Conservation (phyloP, 331 rosid genomes). For the Dryas integrifolia region DNA sequence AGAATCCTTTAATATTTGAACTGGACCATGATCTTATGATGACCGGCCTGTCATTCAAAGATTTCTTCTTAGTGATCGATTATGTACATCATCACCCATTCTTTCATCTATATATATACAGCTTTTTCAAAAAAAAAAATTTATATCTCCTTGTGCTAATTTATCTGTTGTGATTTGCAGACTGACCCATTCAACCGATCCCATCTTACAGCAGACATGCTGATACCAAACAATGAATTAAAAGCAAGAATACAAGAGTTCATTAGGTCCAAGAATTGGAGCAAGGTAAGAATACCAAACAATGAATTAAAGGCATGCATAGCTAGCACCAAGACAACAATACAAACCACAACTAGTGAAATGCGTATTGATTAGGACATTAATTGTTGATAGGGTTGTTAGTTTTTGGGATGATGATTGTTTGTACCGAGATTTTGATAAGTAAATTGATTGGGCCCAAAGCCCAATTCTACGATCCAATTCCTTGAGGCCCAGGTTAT, state of each 20-base stretch:
- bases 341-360: constrained; percentile 67
- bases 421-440: no score
- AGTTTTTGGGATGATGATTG: background rate
- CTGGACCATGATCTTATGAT: background rate
- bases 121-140: no score
- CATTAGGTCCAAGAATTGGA: constrained; percentile 59
- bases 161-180: constrained; percentile 45
- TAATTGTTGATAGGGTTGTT: background rate
- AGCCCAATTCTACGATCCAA: no score
- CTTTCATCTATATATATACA: background rate
- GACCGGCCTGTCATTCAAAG: constrained; percentile 96
- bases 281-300: constrained; percentile 32
- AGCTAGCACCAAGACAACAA: constrained; percentile 60
- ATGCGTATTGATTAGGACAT: constrained; percentile 68
- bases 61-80: constrained; percentile 87
- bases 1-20: no score
- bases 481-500: no score
- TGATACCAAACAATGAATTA: constrained; percentile 67
- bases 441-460: no score
- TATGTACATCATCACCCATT: constrained; percentile 30
- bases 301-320: constrained; percentile 27
- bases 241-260: constrained; percentile 78
- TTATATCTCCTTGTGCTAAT: constrained; percentile 10
- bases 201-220: constrained; percentile 83
- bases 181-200: constrained; percentile 96